These are phyloP conservation scores for Articulospora tetracladia DNA, from an alignment of 495 filamentous ascomycete species.

Conservation along the genomic window DNA sequence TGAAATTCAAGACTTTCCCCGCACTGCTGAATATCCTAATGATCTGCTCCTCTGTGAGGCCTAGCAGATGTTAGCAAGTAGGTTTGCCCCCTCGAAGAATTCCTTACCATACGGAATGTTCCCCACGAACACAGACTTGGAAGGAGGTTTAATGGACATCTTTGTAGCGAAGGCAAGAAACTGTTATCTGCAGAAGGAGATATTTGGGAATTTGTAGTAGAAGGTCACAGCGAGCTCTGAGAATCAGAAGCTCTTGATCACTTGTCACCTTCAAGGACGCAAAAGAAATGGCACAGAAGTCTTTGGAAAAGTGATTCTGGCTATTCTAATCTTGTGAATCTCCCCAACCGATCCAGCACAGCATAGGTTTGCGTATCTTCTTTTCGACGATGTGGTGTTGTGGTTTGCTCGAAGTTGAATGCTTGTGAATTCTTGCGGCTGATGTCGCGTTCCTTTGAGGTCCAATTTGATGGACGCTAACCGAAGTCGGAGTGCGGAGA, in stretches of 20 bases:
- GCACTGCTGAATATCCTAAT: conserved; percentile 83
- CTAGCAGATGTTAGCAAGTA: conserved; percentile 28
- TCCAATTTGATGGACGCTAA: not conserved
- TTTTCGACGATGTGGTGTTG: not conserved
- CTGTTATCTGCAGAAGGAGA: conserved; percentile 22
- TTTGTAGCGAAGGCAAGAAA: conserved; percentile 26
- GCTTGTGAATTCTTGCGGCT: not conserved
- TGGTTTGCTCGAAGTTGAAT: conserved; percentile 2
- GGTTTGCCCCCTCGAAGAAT: conserved; percentile 10
- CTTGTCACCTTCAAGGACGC: conserved; percentile 24
- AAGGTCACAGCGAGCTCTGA: conserved; percentile 17
- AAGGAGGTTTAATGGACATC: conserved; percentile 45
- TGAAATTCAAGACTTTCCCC: conserved; percentile 87
- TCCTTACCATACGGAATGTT: conserved; percentile 70
- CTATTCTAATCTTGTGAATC: conserved; percentile 25
- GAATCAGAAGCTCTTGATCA: conserved; percentile 12
- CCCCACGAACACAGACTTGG: conserved; percentile 74
- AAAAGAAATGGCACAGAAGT: conserved; percentile 28
- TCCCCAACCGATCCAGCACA: conserved; percentile 2
- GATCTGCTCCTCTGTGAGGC: conserved; percentile 92
- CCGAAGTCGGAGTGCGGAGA: not conserved
- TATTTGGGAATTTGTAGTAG: not conserved
- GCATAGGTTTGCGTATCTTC: not conserved
- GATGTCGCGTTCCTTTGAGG: not conserved
- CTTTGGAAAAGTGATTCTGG: conserved; percentile 28